Base-by-base conservation (phyloP, 2,329 filamentous ascomycete species). In the Teratosphaeria viscida region DNA sequence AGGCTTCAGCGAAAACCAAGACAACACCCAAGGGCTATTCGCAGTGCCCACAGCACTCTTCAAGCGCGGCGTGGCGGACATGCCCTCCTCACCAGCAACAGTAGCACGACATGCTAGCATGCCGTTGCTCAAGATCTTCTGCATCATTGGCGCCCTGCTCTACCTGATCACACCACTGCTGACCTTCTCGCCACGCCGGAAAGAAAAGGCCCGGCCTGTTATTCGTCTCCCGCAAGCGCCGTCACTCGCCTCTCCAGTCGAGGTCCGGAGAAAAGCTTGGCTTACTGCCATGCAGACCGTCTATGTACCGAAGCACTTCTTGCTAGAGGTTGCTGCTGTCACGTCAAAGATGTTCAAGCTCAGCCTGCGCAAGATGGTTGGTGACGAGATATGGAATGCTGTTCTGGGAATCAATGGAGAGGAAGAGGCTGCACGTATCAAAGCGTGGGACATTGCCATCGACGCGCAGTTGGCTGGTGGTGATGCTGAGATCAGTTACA, bases 401-500 rank as follows among this genome's bases (percentile, higher is more conserved):
- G 76, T 95, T 47, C 92, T 89, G 2, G 90, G 90, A 0, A 83
- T 88, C 55, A 92, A 87, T 1, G 85, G 88, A 65, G 90, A 96
- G 60, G 87, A 95, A 72, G 92, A 96, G 72, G 84, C 82, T 57
- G 92, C 90, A 6, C 84, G 92, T 32, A 82, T 95, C 68, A 94
- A 95, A 75, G 90, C 91, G 0, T 97, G 92, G 92, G 83, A 87
- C 37, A 96, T 96, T 68, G 92, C 92, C 14, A 82, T 96, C 58
- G 92, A 97, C 73, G 91, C 92, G 29, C 92, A 96, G 72, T 81
- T 97, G 23, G 90, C 90, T 10, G 92, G 92, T 52, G 92, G 92
- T 14, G 92, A 96, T 73, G 83, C 87, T 8, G 89, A 95, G 72
- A 88, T 96, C 66, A 95, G 88, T 78, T 91, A 88, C 73, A 91